Conservation (phyloP, 176 grass and related monocot genomes). For the Avena insularis region DNA sequence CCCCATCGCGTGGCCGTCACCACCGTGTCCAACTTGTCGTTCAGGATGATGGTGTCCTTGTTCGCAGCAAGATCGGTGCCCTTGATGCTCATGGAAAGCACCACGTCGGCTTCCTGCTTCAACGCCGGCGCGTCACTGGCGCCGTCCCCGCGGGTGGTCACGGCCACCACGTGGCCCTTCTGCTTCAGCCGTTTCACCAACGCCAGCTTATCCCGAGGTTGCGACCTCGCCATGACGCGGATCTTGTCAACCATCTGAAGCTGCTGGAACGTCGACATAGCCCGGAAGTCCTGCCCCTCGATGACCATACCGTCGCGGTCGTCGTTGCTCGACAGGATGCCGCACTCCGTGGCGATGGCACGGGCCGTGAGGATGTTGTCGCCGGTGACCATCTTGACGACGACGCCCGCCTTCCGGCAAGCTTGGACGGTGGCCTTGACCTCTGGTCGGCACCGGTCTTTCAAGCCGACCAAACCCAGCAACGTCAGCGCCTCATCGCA, state of each 20-base stretch:
- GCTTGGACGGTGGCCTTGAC: slow-evolving; percentile 60
- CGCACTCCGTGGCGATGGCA: slow-evolving; percentile 80
- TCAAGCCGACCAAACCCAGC: slow-evolving; percentile 78
- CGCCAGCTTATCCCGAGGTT: slow-evolving; percentile 67
- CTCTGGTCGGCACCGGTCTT: slow-evolving; percentile 82
- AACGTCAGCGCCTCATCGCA: slow-evolving; percentile 47
- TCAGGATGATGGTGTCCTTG: slow-evolving; percentile 81
- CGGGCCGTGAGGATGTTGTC: slow-evolving; percentile 88
- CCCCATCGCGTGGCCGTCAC: slow-evolving; percentile 78
- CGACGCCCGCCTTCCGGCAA: slow-evolving; percentile 62
- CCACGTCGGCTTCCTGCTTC: slow-evolving; percentile 77
- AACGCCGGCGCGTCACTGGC: slow-evolving; percentile 85
- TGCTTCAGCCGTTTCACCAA: slow-evolving; percentile 82
- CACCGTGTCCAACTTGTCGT: slow-evolving; percentile 87
- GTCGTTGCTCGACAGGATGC: slow-evolving; percentile 45
- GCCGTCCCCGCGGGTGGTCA: slow-evolving; percentile 64
- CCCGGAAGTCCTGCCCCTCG: slow-evolving; percentile 82
- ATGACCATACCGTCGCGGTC: slow-evolving; percentile 47
- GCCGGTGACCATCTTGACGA: slow-evolving; percentile 91
- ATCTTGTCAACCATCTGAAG: slow-evolving; percentile 59
- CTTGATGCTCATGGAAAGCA: slow-evolving; percentile 83
- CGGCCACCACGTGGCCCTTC: slow-evolving; percentile 80
- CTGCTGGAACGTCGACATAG: slow-evolving; percentile 57
- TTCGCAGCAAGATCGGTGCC: slow-evolving; percentile 88
- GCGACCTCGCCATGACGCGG: slow-evolving; percentile 67